Percentiles rank a stretch among this genome's conserved stretches.
phyloP scores from a whole-genome alignment of 257 asterid genomes.

The Ophiorrhiza pumila region DNA sequence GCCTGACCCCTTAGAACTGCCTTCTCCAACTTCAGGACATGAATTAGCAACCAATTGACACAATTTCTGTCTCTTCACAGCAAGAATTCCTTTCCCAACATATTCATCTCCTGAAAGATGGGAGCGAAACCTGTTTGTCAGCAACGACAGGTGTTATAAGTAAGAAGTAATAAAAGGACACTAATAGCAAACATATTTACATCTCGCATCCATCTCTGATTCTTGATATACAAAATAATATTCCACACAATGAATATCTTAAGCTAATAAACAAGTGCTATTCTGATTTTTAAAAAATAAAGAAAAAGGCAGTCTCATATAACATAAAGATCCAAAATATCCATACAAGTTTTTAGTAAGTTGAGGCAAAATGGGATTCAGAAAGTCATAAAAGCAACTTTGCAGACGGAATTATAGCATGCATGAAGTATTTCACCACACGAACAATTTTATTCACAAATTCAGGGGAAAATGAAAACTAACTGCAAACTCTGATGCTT shows the following conservation, averaged over 20 bases:
- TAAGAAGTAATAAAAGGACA: constrained; percentile 4
- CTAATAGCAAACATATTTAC: neutral
- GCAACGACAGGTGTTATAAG: neutral
- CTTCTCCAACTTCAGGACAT: constrained; percentile 35
- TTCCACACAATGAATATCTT: neutral
- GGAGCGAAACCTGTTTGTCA: neutral
- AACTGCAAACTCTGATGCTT: neutral
- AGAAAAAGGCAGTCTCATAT: neutral
- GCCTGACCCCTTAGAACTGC: constrained; percentile 50
- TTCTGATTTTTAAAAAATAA: neutral
- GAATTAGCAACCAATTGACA: constrained; percentile 46
- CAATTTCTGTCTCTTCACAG: constrained; percentile 54
- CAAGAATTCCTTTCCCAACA: constrained; percentile 48
- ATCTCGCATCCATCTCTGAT: neutral
- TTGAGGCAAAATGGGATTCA: neutral
- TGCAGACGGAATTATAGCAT: neutral
- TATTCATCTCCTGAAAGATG: constrained; percentile 48
- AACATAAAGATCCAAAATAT: neutral
- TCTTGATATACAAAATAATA: neutral
- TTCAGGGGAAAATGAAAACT: neutral
- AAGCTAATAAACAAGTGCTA: neutral
- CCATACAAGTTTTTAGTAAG: neutral
- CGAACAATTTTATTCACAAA: neutral
- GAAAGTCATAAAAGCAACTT: neutral
- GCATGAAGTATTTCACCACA: neutral